A percentile compares a stretch with the other conserved stretches of the same genome.
Conservation (phyloP, 495 filamentous ascomycete genomes). For the Tuber calosporum region DNA sequence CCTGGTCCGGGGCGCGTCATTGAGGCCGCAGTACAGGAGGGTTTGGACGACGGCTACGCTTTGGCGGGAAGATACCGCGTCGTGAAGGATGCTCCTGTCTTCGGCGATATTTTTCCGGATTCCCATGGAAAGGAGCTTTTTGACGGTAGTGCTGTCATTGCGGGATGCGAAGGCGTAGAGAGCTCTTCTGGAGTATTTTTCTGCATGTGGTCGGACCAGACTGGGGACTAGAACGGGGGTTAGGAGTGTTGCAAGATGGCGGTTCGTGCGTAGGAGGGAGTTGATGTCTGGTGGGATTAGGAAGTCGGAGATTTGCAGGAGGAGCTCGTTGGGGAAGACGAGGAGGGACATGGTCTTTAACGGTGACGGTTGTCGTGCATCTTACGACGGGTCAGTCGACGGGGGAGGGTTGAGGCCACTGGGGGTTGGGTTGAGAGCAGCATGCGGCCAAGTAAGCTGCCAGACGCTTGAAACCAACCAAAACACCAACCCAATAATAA, state of each 20-base stretch:
- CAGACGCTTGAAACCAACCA: background rate
- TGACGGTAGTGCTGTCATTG: background rate
- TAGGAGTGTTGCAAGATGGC: background rate
- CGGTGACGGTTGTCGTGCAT: background rate
- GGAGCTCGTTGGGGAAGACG: background rate
- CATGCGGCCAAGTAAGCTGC: background rate
- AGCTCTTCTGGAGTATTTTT: background rate
- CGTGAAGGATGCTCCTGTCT: background rate
- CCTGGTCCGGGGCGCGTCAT: background rate
- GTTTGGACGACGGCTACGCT: background rate
- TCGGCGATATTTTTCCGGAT: background rate
- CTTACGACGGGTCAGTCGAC: background rate
- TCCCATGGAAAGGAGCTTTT: slow-evolving; percentile 3
- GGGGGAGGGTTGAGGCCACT: background rate
- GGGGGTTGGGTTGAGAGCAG: background rate
- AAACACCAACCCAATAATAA: background rate
- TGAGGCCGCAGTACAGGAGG: background rate
- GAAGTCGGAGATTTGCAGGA: background rate
- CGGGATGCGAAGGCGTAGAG: background rate
- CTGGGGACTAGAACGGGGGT: background rate
- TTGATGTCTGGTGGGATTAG: background rate
- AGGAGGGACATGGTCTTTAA: background rate
- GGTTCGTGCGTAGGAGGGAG: background rate
- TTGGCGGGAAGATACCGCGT: background rate
- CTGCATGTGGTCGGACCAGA: background rate